These are phyloP conservation scores for Calocybe gambosa DNA, from an alignment of 1,284 basidiomycete genomes.

Conservation along the genomic window DNA sequence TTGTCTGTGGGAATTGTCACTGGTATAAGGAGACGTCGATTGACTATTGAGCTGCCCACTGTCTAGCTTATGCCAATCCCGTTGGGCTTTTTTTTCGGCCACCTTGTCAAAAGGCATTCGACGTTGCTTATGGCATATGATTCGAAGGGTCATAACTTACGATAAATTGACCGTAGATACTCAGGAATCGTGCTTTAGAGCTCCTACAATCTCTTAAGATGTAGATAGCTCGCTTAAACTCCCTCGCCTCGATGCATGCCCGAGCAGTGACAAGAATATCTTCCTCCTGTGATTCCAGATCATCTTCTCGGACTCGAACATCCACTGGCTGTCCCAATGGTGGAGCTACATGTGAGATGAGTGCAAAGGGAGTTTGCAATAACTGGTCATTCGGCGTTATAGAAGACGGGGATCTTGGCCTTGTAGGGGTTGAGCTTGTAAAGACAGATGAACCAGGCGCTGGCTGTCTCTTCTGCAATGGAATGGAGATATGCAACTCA, in stretches of 20 bases:
- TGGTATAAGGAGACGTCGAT: conserved; percentile 1
- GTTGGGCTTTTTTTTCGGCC: conserved; percentile 59
- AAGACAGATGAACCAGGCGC: conserved; percentile 24
- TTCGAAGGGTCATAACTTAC: conserved; percentile 42
- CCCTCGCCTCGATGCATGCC: conserved; percentile 72
- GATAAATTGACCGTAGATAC: conserved; percentile 79
- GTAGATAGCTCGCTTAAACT: conserved; percentile 73
- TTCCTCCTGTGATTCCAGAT: conserved; percentile 55
- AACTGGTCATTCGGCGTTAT: conserved; percentile 29
- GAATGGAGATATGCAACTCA: conserved; percentile 62
- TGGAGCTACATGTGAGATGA: conserved; percentile 23
- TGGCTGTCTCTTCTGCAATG: conserved; percentile 39
- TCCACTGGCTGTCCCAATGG: conserved; percentile 22
- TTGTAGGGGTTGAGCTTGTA: conserved; percentile 50
- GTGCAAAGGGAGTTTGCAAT: conserved; percentile 19
- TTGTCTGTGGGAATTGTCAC: conserved; percentile 41
- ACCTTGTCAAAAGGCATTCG: conserved; percentile 32
- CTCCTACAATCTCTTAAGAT: conserved; percentile 60
- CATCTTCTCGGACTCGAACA: conserved; percentile 32
- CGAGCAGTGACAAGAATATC: conserved; percentile 70
- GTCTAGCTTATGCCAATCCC: conserved; percentile 70
- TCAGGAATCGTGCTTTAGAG: conserved; percentile 72
- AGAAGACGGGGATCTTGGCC: conserved; percentile 33
- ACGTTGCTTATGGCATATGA: neutral
- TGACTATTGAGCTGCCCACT: conserved; percentile 37